Conservation (phyloP, 1,284 basidiomycete genomes). For the Ustilago shanxiensis region DNA sequence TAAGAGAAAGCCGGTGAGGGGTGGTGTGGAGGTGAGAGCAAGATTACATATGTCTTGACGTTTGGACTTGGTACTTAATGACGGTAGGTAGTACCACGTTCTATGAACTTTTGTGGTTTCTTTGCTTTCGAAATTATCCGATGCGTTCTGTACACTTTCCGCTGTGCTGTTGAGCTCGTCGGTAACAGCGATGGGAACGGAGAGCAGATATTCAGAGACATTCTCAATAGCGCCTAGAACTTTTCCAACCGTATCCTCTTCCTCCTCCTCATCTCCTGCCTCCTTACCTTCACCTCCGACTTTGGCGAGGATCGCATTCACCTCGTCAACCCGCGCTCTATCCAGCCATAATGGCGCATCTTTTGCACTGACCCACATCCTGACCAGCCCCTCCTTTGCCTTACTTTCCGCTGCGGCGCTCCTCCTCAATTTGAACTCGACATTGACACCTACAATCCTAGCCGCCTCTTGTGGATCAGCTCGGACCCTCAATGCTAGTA, state of each 20-base stretch:
- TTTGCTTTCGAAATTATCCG: not conserved
- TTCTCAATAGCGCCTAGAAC: slow-evolving; percentile 22
- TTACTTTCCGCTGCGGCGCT: too few relatives aligned
- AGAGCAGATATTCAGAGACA: slow-evolving; percentile 25
- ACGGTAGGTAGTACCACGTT: slow-evolving; percentile 61
- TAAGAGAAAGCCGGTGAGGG: slow-evolving; percentile 57
- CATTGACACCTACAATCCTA: slow-evolving; percentile 26
- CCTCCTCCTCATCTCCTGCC: slow-evolving; percentile 1
- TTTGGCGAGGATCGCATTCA: slow-evolving; percentile 15
- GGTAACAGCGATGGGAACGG: not conserved
- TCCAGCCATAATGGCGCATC: slow-evolving; percentile 39
- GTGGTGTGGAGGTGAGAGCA: slow-evolving; percentile 27
- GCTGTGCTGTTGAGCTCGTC: not conserved
- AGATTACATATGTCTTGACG: slow-evolving; percentile 49
- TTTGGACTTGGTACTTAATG: slow-evolving; percentile 48
- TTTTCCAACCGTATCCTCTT: slow-evolving; percentile 18
- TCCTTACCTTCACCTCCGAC: not conserved
- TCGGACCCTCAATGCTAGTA: slow-evolving; percentile 33
- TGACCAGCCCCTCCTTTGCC: not conserved
- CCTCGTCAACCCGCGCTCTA: slow-evolving; percentile 16
- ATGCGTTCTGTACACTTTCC: not conserved
- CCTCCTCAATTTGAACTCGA: slow-evolving; percentile 25
- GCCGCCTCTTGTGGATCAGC: slow-evolving; percentile 2
- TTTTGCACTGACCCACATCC: slow-evolving; percentile 26
- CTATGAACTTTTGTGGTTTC: slow-evolving; percentile 22